Evolutionary conservation across 2,329 filamentous ascomycete genomes (phyloP).

Genomic region (Penicillium sp.): DNA sequence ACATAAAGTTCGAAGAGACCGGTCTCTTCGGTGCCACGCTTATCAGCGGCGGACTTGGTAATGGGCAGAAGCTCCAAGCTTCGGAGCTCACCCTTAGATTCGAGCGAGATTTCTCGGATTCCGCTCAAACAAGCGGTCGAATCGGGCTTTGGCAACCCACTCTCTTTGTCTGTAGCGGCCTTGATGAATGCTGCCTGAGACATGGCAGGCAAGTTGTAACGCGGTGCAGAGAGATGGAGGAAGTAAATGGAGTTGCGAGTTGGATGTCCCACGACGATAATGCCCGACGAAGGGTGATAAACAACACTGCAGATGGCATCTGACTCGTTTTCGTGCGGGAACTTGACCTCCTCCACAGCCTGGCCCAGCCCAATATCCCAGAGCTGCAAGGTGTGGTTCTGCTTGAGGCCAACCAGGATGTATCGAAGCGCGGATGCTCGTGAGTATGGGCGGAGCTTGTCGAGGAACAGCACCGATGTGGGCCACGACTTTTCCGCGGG

Average conservation of each 20-base stretch:
- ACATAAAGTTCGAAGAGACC: conserved; percentile 90
- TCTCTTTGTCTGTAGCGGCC: conserved; percentile 66
- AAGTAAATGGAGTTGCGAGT: conserved; percentile 98
- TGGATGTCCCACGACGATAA: conserved; percentile 91
- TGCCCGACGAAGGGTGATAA: conserved; percentile 86
- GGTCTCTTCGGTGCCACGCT: conserved; percentile 59
- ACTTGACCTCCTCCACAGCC: conserved; percentile 92
- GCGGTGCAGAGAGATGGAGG: conserved; percentile 87
- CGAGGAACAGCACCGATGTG: conserved; percentile 89
- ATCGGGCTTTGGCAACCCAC: conserved; percentile 73
- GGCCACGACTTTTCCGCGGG: conserved; percentile 93
- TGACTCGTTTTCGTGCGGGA: conserved; percentile 91
- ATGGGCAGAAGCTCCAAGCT: conserved; percentile 82
- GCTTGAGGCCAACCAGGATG: conserved; percentile 95
- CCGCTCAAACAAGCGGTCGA: conserved; percentile 97
- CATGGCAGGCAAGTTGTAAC: conserved; percentile 74
- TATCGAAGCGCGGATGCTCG: conserved; percentile 88
- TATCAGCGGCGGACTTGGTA: conserved; percentile 45
- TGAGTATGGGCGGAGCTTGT: conserved; percentile 89
- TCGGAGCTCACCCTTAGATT: conserved; percentile 75
- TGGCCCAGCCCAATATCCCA: conserved; percentile 96
- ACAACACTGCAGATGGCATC: conserved; percentile 97
- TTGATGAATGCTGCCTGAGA: conserved; percentile 85
- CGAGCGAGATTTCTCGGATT: conserved; percentile 89
- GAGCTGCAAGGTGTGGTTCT: conserved; percentile 96